These are phyloP conservation scores for Spatholobus suberectus DNA, from an alignment of 306 rosid species.

Conservation along the genomic window DNA sequence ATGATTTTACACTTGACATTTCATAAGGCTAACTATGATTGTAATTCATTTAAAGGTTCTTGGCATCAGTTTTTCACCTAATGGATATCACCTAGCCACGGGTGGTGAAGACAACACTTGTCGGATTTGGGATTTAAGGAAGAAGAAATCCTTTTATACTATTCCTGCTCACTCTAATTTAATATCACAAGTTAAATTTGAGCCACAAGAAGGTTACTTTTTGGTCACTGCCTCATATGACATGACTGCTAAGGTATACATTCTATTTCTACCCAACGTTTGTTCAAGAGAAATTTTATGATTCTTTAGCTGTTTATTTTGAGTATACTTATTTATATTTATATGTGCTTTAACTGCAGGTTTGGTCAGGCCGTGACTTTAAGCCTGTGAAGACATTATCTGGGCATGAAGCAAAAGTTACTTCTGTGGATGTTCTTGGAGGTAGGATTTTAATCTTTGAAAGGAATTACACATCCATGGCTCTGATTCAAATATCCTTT, in stretches of 20 bases:
- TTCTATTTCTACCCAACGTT: constrained; percentile 20
- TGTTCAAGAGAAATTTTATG: constrained; percentile 9
- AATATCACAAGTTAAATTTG: constrained; percentile 90
- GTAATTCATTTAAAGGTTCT: constrained; percentile 65
- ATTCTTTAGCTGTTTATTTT: constrained; percentile 26
- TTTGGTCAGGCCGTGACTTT: constrained; percentile 95
- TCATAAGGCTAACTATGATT: constrained; percentile 23
- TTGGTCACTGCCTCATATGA: constrained; percentile 92
- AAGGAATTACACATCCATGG: constrained; percentile 15
- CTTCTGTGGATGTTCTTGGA: constrained; percentile 79
- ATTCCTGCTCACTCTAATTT: constrained; percentile 97
- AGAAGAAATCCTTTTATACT: constrained; percentile 78
- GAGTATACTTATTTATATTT: constrained; percentile 31
- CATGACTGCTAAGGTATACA: constrained; percentile 88
- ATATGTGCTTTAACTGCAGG: constrained; percentile 57
- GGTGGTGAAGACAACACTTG: constrained; percentile 96
- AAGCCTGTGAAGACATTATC: constrained; percentile 89
- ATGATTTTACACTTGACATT: constrained; percentile 2
- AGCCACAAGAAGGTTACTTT: constrained; percentile 97
- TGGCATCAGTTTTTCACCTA: constrained; percentile 84
- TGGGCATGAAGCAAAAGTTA: constrained; percentile 93
- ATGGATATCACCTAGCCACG: constrained; percentile 89
- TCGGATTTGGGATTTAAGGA: constrained; percentile 93
- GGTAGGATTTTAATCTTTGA: constrained; percentile 57
- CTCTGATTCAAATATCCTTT: background rate